Conservation (phyloP, 2,329 filamentous ascomycete genomes). For the Penicillium polonicum region DNA sequence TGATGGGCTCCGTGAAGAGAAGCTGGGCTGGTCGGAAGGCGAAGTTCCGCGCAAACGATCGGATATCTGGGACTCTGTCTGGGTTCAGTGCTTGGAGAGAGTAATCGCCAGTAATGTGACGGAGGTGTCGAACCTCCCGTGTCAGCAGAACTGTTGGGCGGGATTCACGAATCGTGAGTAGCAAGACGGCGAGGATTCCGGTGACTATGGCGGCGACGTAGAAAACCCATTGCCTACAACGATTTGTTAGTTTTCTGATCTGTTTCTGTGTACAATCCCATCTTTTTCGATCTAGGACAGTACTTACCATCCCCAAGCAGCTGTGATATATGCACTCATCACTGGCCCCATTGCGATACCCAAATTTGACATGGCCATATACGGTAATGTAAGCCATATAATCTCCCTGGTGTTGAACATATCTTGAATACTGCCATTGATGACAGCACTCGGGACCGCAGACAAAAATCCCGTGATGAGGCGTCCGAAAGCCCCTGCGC, state of each 20-base stretch:
- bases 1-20: neutral
- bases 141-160: no score
- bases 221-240: no score
- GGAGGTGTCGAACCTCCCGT: no score
- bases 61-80: neutral
- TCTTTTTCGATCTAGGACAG: neutral
- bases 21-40: neutral
- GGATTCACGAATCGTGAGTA: no score
- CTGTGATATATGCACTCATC: neutral
- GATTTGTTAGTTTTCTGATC: no score
- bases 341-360: neutral
- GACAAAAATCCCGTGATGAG: neutral
- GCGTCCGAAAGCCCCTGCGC: neutral
- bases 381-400: neutral
- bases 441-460: neutral
- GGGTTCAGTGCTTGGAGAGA: neutral
- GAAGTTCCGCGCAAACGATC: no score
- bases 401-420: neutral
- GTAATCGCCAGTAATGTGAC: neutral
- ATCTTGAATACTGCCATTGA: neutral
- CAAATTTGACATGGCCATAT: neutral
- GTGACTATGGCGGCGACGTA: no score
- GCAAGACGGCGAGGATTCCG: no score
- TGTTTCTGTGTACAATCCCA: no score
- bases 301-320: neutral